Percentiles rank a stretch among this genome's conserved stretches.
Conservation (phyloP, 768 basidiomycete genomes). For the Mycena capillaripes region DNA sequence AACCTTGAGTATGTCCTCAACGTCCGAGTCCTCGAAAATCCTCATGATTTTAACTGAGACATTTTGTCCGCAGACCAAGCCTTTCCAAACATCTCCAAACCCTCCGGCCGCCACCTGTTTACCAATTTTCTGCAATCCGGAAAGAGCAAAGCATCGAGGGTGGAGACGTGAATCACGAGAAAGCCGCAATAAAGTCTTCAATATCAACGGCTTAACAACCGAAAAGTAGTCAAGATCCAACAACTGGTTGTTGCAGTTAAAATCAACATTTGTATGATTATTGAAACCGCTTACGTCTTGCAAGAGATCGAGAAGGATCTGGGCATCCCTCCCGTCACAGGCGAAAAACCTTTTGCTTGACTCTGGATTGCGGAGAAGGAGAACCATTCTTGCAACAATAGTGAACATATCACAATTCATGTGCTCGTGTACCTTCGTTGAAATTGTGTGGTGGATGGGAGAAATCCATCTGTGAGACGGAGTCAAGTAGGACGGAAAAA, state of each 20-base stretch:
- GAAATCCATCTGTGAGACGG: conserved; percentile 7
- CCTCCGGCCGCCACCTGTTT: not conserved
- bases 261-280: too few relatives aligned
- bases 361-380: not conserved
- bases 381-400: not conserved
- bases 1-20: conserved; percentile 5
- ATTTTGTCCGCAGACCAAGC: not conserved
- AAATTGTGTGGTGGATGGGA: not conserved
- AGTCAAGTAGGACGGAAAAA: too few relatives aligned
- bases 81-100: conserved; percentile 7
- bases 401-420: not conserved
- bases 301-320: not conserved
- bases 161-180: conserved; percentile 1
- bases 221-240: not conserved
- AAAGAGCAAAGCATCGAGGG: conserved; percentile 5
- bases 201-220: not conserved
- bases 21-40: not conserved
- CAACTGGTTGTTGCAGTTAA: not conserved
- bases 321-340: not conserved
- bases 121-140: not conserved
- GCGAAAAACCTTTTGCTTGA: not conserved
- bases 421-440: not conserved
- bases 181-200: not conserved
- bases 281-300: conserved; percentile 1
- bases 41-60: conserved; percentile 13